phyloP scores from a whole-genome alignment of 768 basidiomycete species.

The Auriscalpium orientale region DNA sequence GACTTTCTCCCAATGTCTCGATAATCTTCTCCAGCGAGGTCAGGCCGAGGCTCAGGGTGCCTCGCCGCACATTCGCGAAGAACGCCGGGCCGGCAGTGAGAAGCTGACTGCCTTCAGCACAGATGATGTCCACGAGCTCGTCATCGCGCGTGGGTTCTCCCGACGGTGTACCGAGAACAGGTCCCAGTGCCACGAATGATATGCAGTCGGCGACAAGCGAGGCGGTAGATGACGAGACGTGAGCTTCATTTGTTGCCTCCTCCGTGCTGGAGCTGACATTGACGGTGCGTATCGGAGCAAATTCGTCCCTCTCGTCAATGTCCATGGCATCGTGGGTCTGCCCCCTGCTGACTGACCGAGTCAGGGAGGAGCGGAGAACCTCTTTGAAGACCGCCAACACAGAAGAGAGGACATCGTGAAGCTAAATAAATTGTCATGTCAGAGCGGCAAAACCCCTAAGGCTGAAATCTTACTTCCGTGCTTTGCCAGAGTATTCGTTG shows the following conservation, averaged over 20 bases:
- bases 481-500: constrained; percentile 61
- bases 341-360: constrained; percentile 18
- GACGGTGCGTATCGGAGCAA: constrained; percentile 43
- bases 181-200: constrained; percentile 53
- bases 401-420: constrained; percentile 39
- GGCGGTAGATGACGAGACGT: constrained; percentile 23
- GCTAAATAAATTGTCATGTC: constrained; percentile 27
- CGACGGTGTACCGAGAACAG: constrained; percentile 51
- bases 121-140: constrained; percentile 46
- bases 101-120: constrained; percentile 46
- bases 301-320: constrained; percentile 46
- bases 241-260: constrained; percentile 21
- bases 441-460: neutral
- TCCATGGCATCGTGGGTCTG: constrained; percentile 22
- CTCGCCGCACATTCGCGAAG: constrained; percentile 45
- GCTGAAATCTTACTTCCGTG: constrained; percentile 46
- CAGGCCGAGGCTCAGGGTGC: constrained; percentile 44
- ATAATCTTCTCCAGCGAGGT: constrained; percentile 48
- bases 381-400: constrained; percentile 30
- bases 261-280: constrained; percentile 24
- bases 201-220: constrained; percentile 46
- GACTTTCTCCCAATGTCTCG: constrained; percentile 43
- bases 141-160: constrained; percentile 56
- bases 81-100: constrained; percentile 49
- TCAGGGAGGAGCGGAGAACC: constrained; percentile 33